Evolutionary conservation across 306 rosid species (phyloP).

Genomic region (Calophaca sinica): DNA sequence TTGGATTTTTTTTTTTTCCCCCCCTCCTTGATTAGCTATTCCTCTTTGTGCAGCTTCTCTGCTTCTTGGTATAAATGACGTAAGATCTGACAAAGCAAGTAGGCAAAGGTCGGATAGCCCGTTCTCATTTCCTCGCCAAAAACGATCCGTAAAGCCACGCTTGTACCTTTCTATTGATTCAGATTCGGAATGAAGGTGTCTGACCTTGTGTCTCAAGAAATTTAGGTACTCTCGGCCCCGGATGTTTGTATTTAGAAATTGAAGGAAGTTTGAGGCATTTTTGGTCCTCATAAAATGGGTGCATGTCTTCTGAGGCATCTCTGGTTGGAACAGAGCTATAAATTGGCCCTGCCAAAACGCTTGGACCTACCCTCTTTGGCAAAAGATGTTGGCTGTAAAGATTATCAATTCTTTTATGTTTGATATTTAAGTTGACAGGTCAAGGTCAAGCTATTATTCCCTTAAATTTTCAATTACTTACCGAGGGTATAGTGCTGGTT

Average conservation of each 20-base stretch:
- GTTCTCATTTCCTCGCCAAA: constrained; percentile 95
- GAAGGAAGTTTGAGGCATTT: constrained; percentile 51
- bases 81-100: constrained; percentile 74
- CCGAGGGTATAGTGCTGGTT: constrained; percentile 52
- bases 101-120: constrained; percentile 89
- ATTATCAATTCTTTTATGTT: constrained; percentile 42
- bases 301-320: constrained; percentile 49
- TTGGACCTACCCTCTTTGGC: constrained; percentile 50
- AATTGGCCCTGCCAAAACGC: constrained; percentile 38
- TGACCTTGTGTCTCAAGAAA: constrained; percentile 43
- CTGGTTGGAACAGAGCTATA: constrained; percentile 46
- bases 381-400: constrained; percentile 42
- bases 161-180: constrained; percentile 78
- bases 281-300: constrained; percentile 49
- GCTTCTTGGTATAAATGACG: constrained; percentile 90
- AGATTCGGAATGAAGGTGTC: constrained; percentile 77
- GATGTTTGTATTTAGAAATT: constrained; percentile 50
- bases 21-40: constrained; percentile 55
- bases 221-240: constrained; percentile 42
- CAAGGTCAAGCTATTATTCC: constrained; percentile 41
- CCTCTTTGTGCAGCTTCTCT: constrained; percentile 81
- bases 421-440: constrained; percentile 49
- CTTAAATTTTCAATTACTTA: constrained; percentile 49
- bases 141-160: constrained; percentile 89
- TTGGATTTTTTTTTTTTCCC: constrained; percentile 13